phyloP scores from a whole-genome alignment of 306 rosid species.

The Sophora flavescens region DNA sequence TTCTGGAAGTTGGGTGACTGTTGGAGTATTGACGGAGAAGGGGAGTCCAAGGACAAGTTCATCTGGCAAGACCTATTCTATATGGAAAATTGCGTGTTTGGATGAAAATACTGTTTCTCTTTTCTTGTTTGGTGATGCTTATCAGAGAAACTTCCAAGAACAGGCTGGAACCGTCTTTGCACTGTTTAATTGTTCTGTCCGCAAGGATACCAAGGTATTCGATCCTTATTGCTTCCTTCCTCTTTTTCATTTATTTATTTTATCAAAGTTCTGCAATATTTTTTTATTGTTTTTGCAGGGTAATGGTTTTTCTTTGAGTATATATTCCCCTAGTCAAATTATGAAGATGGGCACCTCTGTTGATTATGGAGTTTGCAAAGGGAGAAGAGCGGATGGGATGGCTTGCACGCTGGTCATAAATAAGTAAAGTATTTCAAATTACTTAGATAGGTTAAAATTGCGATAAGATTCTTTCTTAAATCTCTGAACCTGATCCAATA shows the following conservation, averaged over 20 bases:
- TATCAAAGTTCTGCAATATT: background rate
- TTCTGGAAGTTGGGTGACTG: slow-evolving; percentile 88
- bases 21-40: slow-evolving; percentile 86
- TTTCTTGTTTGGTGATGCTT: slow-evolving; percentile 95
- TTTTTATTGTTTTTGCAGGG: slow-evolving; percentile 62
- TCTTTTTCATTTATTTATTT: background rate
- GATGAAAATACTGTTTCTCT: slow-evolving; percentile 74
- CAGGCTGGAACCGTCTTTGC: slow-evolving; percentile 75
- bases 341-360: slow-evolving; percentile 84
- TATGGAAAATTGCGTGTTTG: slow-evolving; percentile 82
- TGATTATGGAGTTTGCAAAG: slow-evolving; percentile 92
- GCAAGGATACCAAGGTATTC: slow-evolving; percentile 79
- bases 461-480: background rate
- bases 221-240: background rate
- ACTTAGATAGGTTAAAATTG: slow-evolving; percentile 2
- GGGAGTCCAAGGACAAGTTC: slow-evolving; percentile 73
- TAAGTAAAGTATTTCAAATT: slow-evolving; percentile 52
- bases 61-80: slow-evolving; percentile 71
- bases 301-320: slow-evolving; percentile 82
- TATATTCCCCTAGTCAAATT: slow-evolving; percentile 68
- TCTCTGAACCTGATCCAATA: slow-evolving; percentile 6
- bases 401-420: slow-evolving; percentile 77
- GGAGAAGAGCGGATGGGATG: slow-evolving; percentile 80
- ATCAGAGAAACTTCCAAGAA: slow-evolving; percentile 66
- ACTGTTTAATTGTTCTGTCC: slow-evolving; percentile 69